Evolutionary conservation across 768 basidiomycete species (phyloP), one percentile per base, ranked within the genome.

Genomic region (Multifurca ochricompacta): DNA sequence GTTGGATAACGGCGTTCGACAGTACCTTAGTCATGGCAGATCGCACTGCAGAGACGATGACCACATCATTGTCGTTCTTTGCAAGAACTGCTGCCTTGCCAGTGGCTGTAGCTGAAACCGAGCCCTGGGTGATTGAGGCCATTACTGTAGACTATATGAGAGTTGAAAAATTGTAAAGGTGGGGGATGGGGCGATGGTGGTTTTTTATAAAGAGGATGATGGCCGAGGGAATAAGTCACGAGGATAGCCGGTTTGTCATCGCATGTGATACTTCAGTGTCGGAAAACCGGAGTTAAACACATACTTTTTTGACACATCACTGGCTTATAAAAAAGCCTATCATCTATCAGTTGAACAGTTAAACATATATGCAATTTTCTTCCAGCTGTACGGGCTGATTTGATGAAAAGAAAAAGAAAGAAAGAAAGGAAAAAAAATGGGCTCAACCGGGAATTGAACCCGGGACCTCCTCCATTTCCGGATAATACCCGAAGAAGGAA

Each of bases 11-110:
- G 28, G n/a, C 16, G 25, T 35, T 6, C 6, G 11, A 40, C 8
- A 65, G 50, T 31, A 89, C 91, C 78, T 93, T 95, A 28, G 94
- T 96, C 56, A 95, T 77, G 23, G 96, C 90, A 41, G 93, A 91
- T 59, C 96, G 83, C 44, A 91, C 79, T 19, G 94, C 93, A 10
- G 82, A 73, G 64, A 91, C 82, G 66, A 97, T 87, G 59, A 98
- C 95, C 13, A 97, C 85, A 69, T 95, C 92, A 67, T 89, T 77
- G 58, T 87, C 84, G 63, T 79, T 73, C 73, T 90, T 85, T 63
- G 79, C 73, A 45, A 91, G 77, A 54, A 66, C 48, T 6, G 53
- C 44, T 21, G 59, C 48, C 52, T 63, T 64, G 25, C 58, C 62
- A 13, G 58, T 48, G 3, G 53, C 36, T 23, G 53, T 53, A 43